Conservation (phyloP, 306 rosid species). For the Alnus rubra region DNA sequence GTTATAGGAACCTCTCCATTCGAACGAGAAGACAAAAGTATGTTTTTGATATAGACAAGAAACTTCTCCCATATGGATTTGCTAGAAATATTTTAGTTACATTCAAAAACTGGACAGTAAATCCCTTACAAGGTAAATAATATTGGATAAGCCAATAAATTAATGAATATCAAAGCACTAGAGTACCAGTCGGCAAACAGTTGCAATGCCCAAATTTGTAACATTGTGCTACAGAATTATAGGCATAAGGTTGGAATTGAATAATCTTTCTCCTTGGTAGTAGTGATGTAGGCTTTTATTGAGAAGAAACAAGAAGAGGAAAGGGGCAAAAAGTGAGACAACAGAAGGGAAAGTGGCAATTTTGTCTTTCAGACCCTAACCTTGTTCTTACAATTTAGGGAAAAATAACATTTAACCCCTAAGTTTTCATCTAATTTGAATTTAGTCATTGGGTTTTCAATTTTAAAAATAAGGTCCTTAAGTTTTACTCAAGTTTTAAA, state of each 20-base stretch:
- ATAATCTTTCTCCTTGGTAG: not conserved
- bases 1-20: not conserved
- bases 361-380: not conserved
- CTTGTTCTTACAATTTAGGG: not conserved
- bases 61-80: constrained; percentile 2
- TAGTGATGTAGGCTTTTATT: not conserved
- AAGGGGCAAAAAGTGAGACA: not conserved
- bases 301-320: not conserved
- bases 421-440: no score
- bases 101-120: not conserved
- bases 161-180: not conserved
- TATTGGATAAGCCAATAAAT: not conserved
- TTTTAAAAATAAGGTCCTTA: no score
- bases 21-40: not conserved
- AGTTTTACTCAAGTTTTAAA: no score
- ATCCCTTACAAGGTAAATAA: not conserved
- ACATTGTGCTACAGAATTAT: not conserved
- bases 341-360: not conserved
- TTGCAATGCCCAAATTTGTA: not conserved
- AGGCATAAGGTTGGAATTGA: not conserved
- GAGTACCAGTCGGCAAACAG: not conserved
- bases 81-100: not conserved
- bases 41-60: not conserved
- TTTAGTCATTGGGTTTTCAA: no score
- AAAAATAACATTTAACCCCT: no score